A percentile compares a stretch with the other conserved stretches of the same genome.
Conservation (phyloP, 2,329 filamentous ascomycete species). For the Aureobasidium sp. region DNA sequence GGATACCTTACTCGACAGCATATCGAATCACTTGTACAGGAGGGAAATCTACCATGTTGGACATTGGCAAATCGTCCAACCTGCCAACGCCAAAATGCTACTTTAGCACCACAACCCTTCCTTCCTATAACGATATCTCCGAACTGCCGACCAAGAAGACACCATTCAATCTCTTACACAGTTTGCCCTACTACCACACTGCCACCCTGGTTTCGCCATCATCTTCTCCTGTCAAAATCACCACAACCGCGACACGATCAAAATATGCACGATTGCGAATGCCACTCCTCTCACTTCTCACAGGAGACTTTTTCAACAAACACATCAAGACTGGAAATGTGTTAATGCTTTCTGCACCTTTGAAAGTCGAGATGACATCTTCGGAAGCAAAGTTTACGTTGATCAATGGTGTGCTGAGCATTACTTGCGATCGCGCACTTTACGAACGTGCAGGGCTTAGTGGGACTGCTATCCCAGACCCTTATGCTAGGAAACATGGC, state of each 20-base stretch:
- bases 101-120: conserved; percentile 60
- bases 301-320: conserved; percentile 68
- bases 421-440: conserved; percentile 71
- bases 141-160: conserved; percentile 64
- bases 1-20: background rate
- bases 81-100: conserved; percentile 52
- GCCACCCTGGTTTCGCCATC: conserved; percentile 23
- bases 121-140: conserved; percentile 58
- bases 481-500: conserved; percentile 48
- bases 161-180: conserved; percentile 57
- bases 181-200: conserved; percentile 60
- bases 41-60: conserved; percentile 4
- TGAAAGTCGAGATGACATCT: conserved; percentile 53
- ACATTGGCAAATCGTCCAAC: conserved; percentile 8
- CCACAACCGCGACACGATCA: conserved; percentile 16
- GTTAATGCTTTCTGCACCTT: background rate
- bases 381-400: conserved; percentile 73
- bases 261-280: conserved; percentile 59
- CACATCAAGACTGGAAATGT: conserved; percentile 68
- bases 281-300: conserved; percentile 61
- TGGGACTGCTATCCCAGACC: conserved; percentile 55
- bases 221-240: background rate
- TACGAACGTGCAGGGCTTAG: conserved; percentile 77
- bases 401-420: conserved; percentile 59
- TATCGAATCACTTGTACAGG: no score